Base-by-base conservation (phyloP, 257 asterid genomes). In the Solanum dulcamara region DNA sequence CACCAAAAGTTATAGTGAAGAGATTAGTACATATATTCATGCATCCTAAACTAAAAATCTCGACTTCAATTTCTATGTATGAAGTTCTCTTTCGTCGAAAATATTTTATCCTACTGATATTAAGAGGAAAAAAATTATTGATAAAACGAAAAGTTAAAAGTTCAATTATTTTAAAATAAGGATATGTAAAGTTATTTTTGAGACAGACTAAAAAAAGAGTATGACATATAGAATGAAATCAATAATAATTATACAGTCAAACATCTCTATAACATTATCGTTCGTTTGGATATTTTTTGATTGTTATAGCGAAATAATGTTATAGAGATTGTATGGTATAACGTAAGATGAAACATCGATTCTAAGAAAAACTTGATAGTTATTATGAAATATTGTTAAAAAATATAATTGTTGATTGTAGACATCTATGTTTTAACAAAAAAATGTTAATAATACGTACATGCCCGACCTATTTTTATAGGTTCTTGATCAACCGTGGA, bases 401-500 rank as follows among this genome's bases (percentile, higher is more conserved):
- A 0, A 10, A 18, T n/a, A 55, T 7, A 55, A 3, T 3, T 55
- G 0, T 20, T n/a, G 6, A 64, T 6, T 2, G n/a, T 64, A 64
- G 7, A 64, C 5, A n/a, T 28, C 6, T 10, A 0, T 59, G 35
- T 62, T 2, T 10, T 64, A 64, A 35, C 18, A 68, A 24, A 33
- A 33, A 24, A 68, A 66, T 30, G 40, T 66, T 66, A 30, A 7
- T 66, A 8, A 14, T 66, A 66, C 11, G n/a, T 66, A 15, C n/a
- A 15, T 66, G n/a, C n/a, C n/a, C n/a, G n/a, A n/a, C n/a, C n/a
- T 5, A 4, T 33, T 68, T 18, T 64, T 13, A 18, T 18, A 68
- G 60, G 81, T 94, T 92, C 87, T 85, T 94, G 83, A 88, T 80
- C 26, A 89, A 88, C 83, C 93, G 90, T 1, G 87, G 89, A 1